These are phyloP conservation scores for Tuber magnatum DNA, from an alignment of 495 filamentous ascomycete species.

Conservation along the genomic window DNA sequence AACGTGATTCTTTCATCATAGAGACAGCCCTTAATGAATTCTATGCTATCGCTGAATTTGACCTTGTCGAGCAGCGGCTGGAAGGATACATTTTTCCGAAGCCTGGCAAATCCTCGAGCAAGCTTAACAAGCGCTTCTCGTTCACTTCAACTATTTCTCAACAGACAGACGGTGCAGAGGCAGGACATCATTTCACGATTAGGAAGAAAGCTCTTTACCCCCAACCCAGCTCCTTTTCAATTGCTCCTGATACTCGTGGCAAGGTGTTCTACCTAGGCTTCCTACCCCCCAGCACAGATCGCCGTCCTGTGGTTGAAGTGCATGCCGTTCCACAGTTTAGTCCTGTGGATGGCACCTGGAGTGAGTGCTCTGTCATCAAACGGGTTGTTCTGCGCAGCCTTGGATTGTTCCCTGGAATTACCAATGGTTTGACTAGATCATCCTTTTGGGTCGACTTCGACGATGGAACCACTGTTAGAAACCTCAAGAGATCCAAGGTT, in stretches of 20 bases:
- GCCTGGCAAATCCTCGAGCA: conserved; percentile 9
- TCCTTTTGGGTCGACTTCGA: conserved; percentile 38
- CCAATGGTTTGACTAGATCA: conserved; percentile 27
- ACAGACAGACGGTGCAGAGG: conserved; percentile 9
- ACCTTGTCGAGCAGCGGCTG: conserved; percentile 34
- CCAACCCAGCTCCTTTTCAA: conserved; percentile 26
- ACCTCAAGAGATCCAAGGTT: conserved; percentile 22
- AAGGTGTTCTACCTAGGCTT: conserved; percentile 37
- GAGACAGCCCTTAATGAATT: conserved; percentile 34
- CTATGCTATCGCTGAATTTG: conserved; percentile 36
- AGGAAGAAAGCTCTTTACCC: conserved; percentile 36
- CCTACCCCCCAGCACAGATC: conserved; percentile 34
- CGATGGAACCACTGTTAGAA: conserved; percentile 23
- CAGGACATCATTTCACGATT: conserved; percentile 34
- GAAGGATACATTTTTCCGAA: conserved; percentile 35
- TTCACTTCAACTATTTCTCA: conserved; percentile 13
- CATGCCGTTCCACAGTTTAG: conserved; percentile 31
- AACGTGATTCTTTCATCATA: conserved; percentile 35
- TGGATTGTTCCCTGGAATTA: conserved; percentile 20
- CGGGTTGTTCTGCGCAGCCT: conserved; percentile 36
- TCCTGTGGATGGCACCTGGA: conserved; percentile 26
- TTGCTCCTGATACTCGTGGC: conserved; percentile 32
- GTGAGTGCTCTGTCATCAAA: conserved; percentile 34
- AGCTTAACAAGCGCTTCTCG: conserved; percentile 21
- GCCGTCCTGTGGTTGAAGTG: conserved; percentile 36